Evolutionary conservation across 805 yeast species (phyloP), one percentile per base, ranked within the genome.

Genomic region (Candida koratica): DNA sequence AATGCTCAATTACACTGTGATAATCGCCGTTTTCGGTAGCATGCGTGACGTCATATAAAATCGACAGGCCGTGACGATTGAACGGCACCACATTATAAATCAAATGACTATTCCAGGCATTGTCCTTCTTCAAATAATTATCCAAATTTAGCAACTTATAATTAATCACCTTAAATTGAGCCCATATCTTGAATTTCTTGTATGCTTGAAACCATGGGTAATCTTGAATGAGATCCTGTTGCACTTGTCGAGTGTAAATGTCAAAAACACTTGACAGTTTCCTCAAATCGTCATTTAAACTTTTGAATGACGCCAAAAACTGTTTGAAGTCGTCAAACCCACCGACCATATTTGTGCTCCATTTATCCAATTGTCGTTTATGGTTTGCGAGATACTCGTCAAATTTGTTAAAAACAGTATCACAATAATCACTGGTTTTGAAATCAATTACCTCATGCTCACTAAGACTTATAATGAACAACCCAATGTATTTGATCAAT

Each of bases 191-290:
- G 24, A 84, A 51, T 55, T 86, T 86, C 44, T 67, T 72, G 45
- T 67, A 71, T 35, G 71, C 60, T 43, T 71, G 66, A 62, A 81
- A 86, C 88, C 95, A 83, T 1, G 96, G 88, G 48, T 74, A 82
- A 47, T 86, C 97, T 28, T 69, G 61, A 1, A 68, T 57, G 37
- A 79, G 73, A 22, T 71, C 67, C 2, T 60, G 57, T 43, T 76
- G 78, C 17, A 85, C 63, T 2, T 64, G 53, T 3, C 50, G 48
- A 13, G 71, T 68, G 42, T 68, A 67, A 2, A 45, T 49, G 46
- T 84, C 89, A 46, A 73, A 81, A 2, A 45, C 39, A 0, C 39
- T 36, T 1, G 83, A 59, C 39, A 49, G 55, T 6, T 32, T 22
- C 2, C 12, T n/a, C 19, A 39, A 28, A n/a, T 28, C 11, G n/a